These are phyloP conservation scores for Comarum palustre DNA, from an alignment of 306 rosid genomes.

Conservation along the genomic window DNA sequence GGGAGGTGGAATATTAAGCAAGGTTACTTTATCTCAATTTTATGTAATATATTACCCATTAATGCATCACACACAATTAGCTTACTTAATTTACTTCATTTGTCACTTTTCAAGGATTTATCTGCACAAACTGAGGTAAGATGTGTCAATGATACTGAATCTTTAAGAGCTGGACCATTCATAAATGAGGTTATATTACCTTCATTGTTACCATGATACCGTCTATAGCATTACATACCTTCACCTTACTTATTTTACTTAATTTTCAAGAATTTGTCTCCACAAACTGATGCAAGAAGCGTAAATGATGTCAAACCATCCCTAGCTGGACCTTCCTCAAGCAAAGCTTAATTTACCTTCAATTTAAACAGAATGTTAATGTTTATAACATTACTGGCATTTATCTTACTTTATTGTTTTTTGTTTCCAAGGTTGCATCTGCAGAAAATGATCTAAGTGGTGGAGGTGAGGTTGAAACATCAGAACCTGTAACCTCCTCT, in stretches of 20 bases:
- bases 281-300: no score
- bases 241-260: no score
- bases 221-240: no score
- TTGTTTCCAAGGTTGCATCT: not conserved
- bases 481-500: constrained; percentile 13
- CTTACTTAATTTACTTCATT: not conserved
- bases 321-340: no score
- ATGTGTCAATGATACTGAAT: not conserved
- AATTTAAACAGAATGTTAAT: no score
- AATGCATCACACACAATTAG: not conserved
- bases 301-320: no score
- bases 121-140: not conserved
- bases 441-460: not conserved
- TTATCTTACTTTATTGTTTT: not conserved
- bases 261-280: no score
- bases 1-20: not conserved
- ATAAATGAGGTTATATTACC: not conserved
- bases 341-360: no score
- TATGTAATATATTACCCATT: not conserved
- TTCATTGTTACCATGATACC: not conserved
- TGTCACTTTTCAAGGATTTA: constrained; percentile 22
- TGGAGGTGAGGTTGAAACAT: not conserved
- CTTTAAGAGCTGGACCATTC: not conserved
- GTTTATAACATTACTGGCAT: not conserved
- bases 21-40: not conserved